A percentile compares a stretch with the other conserved stretches of the same genome.
These are phyloP conservation scores for Royoungia palumana DNA, from an alignment of 768 basidiomycete species.

Conservation along the genomic window DNA sequence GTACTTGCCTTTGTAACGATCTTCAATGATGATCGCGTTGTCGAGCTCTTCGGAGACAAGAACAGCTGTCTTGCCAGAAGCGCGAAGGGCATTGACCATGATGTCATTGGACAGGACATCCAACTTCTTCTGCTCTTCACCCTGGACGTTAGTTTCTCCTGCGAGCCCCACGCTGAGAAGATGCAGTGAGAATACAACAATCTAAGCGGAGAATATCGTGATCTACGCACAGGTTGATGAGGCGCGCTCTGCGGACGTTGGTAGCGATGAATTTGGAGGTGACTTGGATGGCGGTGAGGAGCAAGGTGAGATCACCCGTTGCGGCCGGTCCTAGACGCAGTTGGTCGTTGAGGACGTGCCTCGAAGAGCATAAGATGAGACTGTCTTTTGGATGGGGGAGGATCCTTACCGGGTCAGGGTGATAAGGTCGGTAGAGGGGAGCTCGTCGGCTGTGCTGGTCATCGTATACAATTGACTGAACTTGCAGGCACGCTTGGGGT, in stretches of 20 bases:
- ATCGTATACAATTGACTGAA: conserved; percentile 9
- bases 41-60: conserved; percentile 97
- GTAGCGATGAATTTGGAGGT: conserved; percentile 98
- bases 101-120: conserved; percentile 98
- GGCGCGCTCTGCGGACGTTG: conserved; percentile 92
- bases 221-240: conserved; percentile 87
- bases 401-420: conserved; percentile 80
- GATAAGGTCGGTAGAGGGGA: conserved; percentile 82
- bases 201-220: neutral
- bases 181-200: neutral
- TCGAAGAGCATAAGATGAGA: conserved; percentile 27
- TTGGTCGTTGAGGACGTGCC: conserved; percentile 88
- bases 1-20: conserved; percentile 77
- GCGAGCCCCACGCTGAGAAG: conserved; percentile 83
- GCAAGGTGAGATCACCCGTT: conserved; percentile 90
- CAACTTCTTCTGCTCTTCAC: conserved; percentile 99
- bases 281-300: conserved; percentile 93
- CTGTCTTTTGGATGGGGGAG: neutral
- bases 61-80: conserved; percentile 95
- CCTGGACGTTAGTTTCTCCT: conserved; percentile 94
- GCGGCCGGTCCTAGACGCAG: conserved; percentile 76
- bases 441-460: conserved; percentile 47
- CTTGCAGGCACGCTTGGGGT: neutral
- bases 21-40: conserved; percentile 87
- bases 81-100: conserved; percentile 96